These are phyloP conservation scores for Ceratobasidium sp. DNA, from an alignment of 1,284 basidiomycete genomes.

Conservation along the genomic window DNA sequence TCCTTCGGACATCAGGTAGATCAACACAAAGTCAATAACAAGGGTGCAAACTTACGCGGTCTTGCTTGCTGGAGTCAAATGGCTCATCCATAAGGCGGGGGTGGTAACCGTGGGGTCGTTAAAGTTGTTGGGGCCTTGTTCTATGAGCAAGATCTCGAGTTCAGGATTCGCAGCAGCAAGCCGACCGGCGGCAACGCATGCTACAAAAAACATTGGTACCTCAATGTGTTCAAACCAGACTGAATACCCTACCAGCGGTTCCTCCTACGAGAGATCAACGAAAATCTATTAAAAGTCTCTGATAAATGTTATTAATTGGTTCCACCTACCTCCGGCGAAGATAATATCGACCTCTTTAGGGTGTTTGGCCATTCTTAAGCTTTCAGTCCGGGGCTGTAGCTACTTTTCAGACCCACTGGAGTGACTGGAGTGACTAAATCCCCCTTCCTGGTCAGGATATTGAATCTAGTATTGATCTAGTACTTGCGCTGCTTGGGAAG, in stretches of 20 bases:
- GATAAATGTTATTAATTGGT: no score
- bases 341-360: background rate
- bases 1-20: background rate
- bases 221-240: no score
- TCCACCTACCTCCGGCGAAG: no score
- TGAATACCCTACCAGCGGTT: no score
- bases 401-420: no score
- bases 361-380: background rate
- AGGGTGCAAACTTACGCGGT: conserved; percentile 17
- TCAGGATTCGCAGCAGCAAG: conserved; percentile 39
- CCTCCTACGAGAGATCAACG: no score
- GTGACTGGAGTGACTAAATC: no score
- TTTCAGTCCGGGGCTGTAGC: no score
- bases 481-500: no score
- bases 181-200: conserved; percentile 42
- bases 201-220: background rate
- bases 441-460: no score
- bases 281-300: no score
- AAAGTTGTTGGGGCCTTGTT: conserved; percentile 29
- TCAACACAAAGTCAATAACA: background rate
- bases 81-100: conserved; percentile 26
- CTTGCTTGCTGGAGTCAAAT: conserved; percentile 24
- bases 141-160: conserved; percentile 36
- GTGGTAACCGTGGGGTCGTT: conserved; percentile 15
- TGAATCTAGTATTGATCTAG: no score